phyloP scores from a whole-genome alignment of 2,329 filamentous ascomycete genomes.

The Penicillium sp. region DNA sequence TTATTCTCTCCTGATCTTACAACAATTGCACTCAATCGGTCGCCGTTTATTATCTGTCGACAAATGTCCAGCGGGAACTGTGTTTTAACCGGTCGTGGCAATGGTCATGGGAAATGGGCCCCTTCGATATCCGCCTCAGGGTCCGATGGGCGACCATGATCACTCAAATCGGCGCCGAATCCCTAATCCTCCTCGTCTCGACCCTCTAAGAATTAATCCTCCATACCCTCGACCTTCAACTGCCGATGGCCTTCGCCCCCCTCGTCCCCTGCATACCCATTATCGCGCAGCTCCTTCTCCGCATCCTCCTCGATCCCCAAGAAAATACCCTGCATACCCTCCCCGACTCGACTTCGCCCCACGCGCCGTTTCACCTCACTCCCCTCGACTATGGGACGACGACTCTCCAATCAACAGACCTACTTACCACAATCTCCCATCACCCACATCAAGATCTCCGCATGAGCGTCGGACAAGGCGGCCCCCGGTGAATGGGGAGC shows the following conservation, averaged over 20 bases:
- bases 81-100: conserved; percentile 42
- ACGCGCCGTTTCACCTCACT: conserved; percentile 26
- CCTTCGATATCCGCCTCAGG: conserved; percentile 37
- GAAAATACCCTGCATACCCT: conserved; percentile 22
- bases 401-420: conserved; percentile 22
- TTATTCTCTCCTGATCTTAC: conserved; percentile 4
- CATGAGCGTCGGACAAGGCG: conserved; percentile 25
- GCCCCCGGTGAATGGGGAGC: conserved; percentile 28
- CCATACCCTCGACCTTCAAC: conserved; percentile 31
- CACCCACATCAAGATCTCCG: conserved; percentile 27
- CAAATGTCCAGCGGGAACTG: conserved; percentile 49
- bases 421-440: conserved; percentile 28
- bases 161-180: conserved; percentile 36
- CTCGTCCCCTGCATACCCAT: conserved; percentile 29
- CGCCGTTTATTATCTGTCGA: conserved; percentile 23
- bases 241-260: conserved; percentile 22
- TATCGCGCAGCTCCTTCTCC: conserved; percentile 25
- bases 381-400: conserved; percentile 20
- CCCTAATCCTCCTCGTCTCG: conserved; percentile 35
- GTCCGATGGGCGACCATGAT: conserved; percentile 36
- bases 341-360: conserved; percentile 24
- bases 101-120: conserved; percentile 51
- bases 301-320: conserved; percentile 24
- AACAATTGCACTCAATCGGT: background rate
- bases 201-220: conserved; percentile 37